Percentiles rank a stretch among this genome's conserved stretches.
phyloP scores from a whole-genome alignment of 2,329 filamentous ascomycete species.

The Colletotrichum brevisporum region DNA sequence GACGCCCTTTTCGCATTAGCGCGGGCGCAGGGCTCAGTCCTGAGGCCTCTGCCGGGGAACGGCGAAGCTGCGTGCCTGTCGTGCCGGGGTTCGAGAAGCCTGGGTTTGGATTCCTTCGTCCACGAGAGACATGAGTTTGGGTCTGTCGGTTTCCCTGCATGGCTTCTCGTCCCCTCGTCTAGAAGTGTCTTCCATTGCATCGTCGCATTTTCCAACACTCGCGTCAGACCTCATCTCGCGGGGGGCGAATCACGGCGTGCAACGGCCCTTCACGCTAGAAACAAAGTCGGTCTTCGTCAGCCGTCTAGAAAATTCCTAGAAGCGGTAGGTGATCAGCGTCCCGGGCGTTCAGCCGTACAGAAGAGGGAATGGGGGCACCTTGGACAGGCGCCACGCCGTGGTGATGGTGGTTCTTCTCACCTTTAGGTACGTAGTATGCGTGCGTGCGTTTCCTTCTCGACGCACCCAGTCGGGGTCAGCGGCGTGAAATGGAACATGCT shows the following conservation, averaged over 20 bases:
- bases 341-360: slow-evolving; percentile 1
- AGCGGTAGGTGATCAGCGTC: neutral
- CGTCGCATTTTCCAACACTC: neutral
- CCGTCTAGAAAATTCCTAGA: neutral
- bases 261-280: neutral
- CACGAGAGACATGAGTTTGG: neutral
- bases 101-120: neutral
- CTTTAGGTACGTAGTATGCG: no score
- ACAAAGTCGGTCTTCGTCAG: neutral
- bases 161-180: neutral
- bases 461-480: slow-evolving; percentile 26
- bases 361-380: neutral
- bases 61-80: neutral
- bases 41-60: slow-evolving; percentile 15
- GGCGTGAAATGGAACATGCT: slow-evolving; percentile 22
- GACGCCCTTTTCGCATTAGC: slow-evolving; percentile 31
- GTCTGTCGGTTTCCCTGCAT: neutral
- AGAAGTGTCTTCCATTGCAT: neutral
- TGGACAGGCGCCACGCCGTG: slow-evolving; percentile 1
- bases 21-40: slow-evolving; percentile 40
- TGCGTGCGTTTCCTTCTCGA: no score
- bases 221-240: neutral
- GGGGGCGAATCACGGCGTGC: slow-evolving; percentile 4
- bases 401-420: neutral
- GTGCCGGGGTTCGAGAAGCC: slow-evolving; percentile 19